A percentile compares a stretch with the other conserved stretches of the same genome.
These are phyloP conservation scores for Rhazya stricta DNA, from an alignment of 257 asterid genomes.

Conservation along the genomic window DNA sequence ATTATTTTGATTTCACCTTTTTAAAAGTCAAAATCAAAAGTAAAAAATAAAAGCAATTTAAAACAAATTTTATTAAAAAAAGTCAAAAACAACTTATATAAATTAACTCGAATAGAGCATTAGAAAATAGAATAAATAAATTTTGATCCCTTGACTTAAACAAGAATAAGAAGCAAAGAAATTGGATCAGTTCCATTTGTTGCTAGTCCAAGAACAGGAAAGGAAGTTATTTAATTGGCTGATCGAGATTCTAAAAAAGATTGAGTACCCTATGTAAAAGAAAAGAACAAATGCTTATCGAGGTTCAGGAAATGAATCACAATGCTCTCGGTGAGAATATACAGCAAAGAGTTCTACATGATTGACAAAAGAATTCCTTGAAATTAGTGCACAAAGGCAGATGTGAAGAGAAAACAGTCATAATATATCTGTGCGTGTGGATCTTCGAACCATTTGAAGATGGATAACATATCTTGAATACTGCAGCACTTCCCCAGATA, in stretches of 20 bases:
- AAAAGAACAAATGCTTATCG: neutral
- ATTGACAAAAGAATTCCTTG: neutral
- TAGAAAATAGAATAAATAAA: no score
- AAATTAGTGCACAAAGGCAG: neutral
- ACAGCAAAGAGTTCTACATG: neutral
- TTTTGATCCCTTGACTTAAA: no score
- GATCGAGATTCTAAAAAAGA: neutral
- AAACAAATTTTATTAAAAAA: no score
- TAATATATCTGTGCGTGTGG: neutral
- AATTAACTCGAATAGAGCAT: no score
- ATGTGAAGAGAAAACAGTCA: neutral
- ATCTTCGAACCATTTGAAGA: neutral
- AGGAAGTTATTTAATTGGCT: no score
- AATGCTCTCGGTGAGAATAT: neutral
- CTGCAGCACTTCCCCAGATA: neutral
- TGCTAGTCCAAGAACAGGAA: no score
- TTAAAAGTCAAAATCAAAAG: no score
- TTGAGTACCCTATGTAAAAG: neutral
- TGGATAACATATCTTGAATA: neutral
- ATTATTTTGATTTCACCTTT: no score
- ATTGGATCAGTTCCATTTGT: no score
- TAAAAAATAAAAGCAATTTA: no score
- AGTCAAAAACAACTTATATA: no score
- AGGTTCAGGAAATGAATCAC: conserved; percentile 1
- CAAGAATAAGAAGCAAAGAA: no score